phyloP scores from a whole-genome alignment of 371 early-diverging fungal species.

The Phascolomyces articulosus region DNA sequence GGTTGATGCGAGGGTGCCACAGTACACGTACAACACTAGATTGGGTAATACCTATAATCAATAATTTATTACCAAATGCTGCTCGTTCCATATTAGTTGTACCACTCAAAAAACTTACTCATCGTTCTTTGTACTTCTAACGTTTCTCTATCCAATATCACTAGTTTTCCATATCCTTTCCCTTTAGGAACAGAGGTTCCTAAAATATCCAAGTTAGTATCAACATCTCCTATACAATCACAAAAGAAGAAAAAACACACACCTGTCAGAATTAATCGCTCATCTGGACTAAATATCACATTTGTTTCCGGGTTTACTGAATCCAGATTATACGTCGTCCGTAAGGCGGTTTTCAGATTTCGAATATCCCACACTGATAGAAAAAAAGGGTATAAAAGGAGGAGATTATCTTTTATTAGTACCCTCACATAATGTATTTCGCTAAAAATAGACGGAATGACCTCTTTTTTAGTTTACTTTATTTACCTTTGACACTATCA shows the following conservation, averaged over 20 bases:
- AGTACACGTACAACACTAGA: constrained; percentile 77
- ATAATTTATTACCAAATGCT: not conserved
- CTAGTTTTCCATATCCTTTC: constrained; percentile 68
- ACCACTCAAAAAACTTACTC: constrained; percentile 39
- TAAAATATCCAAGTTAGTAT: constrained; percentile 10
- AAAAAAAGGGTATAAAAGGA: too few relatives aligned
- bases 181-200: constrained; percentile 73
- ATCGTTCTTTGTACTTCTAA: constrained; percentile 60
- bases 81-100: too few relatives aligned
- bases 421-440: too few relatives aligned
- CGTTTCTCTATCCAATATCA: constrained; percentile 72
- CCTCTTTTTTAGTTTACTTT: too few relatives aligned
- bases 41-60: constrained; percentile 44
- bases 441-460: too few relatives aligned
- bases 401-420: too few relatives aligned
- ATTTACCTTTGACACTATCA: constrained; percentile 82
- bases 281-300: constrained; percentile 88
- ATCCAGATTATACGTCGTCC: constrained; percentile 59
- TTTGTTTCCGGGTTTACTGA: constrained; percentile 82
- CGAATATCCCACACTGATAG: constrained; percentile 89
- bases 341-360: constrained; percentile 69
- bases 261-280: constrained; percentile 72
- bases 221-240: too few relatives aligned
- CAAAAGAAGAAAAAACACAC: not conserved
- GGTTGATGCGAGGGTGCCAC: constrained; percentile 91